phyloP scores from a whole-genome alignment of 2,329 filamentous ascomycete species.

The Samsoniella hepiali region DNA sequence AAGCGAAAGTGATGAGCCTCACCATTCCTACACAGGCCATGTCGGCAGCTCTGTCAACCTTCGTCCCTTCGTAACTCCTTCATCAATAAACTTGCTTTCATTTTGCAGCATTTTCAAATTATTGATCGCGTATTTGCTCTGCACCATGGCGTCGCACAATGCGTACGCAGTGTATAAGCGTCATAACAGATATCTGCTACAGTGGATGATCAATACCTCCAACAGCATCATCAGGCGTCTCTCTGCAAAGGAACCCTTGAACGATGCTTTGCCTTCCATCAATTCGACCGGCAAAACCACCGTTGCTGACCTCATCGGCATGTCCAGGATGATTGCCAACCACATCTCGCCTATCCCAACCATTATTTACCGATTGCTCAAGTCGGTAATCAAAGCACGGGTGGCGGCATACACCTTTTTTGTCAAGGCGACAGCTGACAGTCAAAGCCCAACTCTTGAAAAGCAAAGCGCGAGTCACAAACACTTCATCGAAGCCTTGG shows the following conservation, averaged over 20 bases:
- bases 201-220: conserved; percentile 5
- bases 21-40: too few species aligned
- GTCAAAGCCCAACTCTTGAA: conserved; percentile 34
- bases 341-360: conserved; percentile 33
- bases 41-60: too few species aligned
- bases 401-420: conserved; percentile 30
- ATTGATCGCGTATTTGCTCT: neutral
- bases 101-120: neutral
- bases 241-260: too few species aligned
- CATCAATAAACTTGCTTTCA: neutral
- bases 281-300: conserved; percentile 24
- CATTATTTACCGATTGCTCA: conserved; percentile 34
- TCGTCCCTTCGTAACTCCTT: neutral
- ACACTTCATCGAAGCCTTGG: conserved; percentile 41
- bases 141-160: neutral
- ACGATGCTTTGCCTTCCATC: neutral
- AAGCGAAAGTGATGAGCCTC: too few species aligned
- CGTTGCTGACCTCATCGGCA: conserved; percentile 34
- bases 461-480: conserved; percentile 39
- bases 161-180: conserved; percentile 1
- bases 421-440: conserved; percentile 28
- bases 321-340: conserved; percentile 39
- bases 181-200: neutral
- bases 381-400: conserved; percentile 37
- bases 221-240: neutral